Evolutionary conservation across 176 grass and related monocot genomes (phyloP).

Genomic region (Zoysia pacifica): DNA sequence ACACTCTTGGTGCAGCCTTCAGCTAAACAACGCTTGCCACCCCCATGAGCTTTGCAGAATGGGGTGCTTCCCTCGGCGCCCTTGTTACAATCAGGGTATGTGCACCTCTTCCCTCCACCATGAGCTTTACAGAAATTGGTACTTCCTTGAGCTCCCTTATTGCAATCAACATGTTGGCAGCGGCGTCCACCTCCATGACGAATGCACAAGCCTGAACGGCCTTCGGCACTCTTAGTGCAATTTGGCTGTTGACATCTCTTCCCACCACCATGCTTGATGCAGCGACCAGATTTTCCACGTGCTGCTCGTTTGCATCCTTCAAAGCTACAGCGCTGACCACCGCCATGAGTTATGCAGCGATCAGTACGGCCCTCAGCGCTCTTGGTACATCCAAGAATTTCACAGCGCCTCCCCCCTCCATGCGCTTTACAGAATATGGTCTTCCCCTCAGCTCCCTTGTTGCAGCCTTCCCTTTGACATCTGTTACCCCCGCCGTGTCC

Average conservation of each 20-base stretch:
- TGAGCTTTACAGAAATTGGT: slow-evolving; percentile 82
- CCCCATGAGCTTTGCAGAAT: slow-evolving; percentile 86
- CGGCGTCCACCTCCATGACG: slow-evolving; percentile 77
- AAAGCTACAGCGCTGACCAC: slow-evolving; percentile 68
- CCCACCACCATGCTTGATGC: slow-evolving; percentile 87
- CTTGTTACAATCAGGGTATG: slow-evolving; percentile 52
- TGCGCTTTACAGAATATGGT: slow-evolving; percentile 92
- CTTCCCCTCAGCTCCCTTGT: slow-evolving; percentile 86
- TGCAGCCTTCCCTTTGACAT: slow-evolving; percentile 71
- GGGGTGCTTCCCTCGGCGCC: slow-evolving; percentile 86
- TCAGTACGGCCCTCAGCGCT: slow-evolving; percentile 83
- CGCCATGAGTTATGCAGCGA: slow-evolving; percentile 78
- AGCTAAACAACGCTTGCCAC: slow-evolving; percentile 73
- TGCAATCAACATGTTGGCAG: slow-evolving; percentile 55
- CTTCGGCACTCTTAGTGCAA: slow-evolving; percentile 80
- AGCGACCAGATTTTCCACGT: slow-evolving; percentile 72
- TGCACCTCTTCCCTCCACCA: slow-evolving; percentile 84
- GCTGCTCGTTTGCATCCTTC: slow-evolving; percentile 64
- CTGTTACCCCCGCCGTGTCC: slow-evolving; percentile 78
- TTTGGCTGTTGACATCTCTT: slow-evolving; percentile 66
- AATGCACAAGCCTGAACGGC: slow-evolving; percentile 78
- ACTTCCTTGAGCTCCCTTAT: slow-evolving; percentile 79
- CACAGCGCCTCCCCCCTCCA: slow-evolving; percentile 74
- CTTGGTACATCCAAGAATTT: slow-evolving; percentile 81
- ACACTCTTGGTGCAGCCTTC: slow-evolving; percentile 74